These are phyloP conservation scores for Polyplosphaeria fusca DNA, from an alignment of 495 filamentous ascomycete species.

Conservation along the genomic window DNA sequence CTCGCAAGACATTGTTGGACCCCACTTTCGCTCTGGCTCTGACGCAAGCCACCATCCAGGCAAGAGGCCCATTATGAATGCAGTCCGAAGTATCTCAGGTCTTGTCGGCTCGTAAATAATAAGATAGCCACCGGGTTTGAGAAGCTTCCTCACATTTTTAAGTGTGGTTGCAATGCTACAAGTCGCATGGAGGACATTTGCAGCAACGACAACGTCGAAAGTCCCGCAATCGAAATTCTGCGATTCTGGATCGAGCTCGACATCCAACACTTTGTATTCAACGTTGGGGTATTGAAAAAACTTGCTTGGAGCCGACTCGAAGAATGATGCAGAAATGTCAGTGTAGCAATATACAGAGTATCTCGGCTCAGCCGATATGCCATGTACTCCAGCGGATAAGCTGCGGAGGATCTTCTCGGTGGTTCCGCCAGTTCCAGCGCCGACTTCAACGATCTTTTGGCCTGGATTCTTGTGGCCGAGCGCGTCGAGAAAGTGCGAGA, in stretches of 20 bases:
- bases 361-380: not conserved
- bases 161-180: not conserved
- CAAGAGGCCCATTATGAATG: not conserved
- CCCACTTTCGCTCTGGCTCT: not conserved
- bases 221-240: conserved; percentile 7
- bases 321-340: conserved; percentile 8
- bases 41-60: conserved; percentile 5
- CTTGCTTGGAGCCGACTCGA: not conserved
- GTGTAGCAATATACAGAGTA: conserved; percentile 2
- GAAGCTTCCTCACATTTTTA: not conserved
- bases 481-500: not conserved
- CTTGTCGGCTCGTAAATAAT: not conserved
- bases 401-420: not conserved
- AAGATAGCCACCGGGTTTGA: not conserved
- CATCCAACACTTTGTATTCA: not conserved
- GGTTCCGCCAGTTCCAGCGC: conserved; percentile 2
- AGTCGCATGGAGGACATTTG: conserved; percentile 3
- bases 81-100: not conserved
- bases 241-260: conserved; percentile 7
- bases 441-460: conserved; percentile 4
- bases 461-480: conserved; percentile 4
- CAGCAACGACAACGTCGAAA: conserved; percentile 11
- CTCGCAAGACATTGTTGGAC: not conserved
- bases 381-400: not conserved
- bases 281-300: conserved; percentile 1